Base-by-base conservation (phyloP, 768 basidiomycete genomes). In the Suillus sp. region DNA sequence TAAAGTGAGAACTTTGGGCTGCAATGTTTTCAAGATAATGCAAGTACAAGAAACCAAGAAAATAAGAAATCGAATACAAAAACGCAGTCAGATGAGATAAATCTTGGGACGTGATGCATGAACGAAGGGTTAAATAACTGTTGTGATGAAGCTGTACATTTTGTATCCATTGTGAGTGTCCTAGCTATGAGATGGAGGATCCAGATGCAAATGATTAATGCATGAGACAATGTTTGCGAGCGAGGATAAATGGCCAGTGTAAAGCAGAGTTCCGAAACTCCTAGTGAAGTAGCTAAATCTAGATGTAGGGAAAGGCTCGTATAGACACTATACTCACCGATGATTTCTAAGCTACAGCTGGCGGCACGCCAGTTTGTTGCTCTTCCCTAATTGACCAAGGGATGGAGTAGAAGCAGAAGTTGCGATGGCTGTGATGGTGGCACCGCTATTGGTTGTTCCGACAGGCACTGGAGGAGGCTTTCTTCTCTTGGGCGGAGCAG, bases 391-490 rank as follows among this genome's bases (percentile, higher is more conserved):
- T 27, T 70, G 67, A 47, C 32, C 54, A 61, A 59, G 59, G 27
- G 67, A 48, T 50, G 75, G 53, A 27, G 63, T 69, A 11, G 69
- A 64, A 1, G 78, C 69, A n/a, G 79, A 79, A 34, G 72, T 74
- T 25, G 80, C 78, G 45, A 90, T 89, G 1, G 87, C 79, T 8
- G 86, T 86, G 38, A 90, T 86, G 40, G 83, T 84, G 25, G 80
- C 82, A 10, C 85, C 86, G 16, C 81, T 69, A 61, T 81, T 79
- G 0, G 81, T 81, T 56, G 72, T 78, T 35, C 78, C 79, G 1
- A 81, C 75, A 11, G 91, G 89, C 51, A 88, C 80, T 18, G 90
- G 87, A 38, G 91, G 91, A 1, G 91, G 86, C 67, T 89, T 90
- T 69, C 91, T 77, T 51, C 90, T 80, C 69, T 86, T 86, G 3